A percentile compares a stretch with the other conserved stretches of the same genome.
phyloP scores from a whole-genome alignment of 2,329 filamentous ascomycete genomes.

The Penicillium aurantiogriseum region DNA sequence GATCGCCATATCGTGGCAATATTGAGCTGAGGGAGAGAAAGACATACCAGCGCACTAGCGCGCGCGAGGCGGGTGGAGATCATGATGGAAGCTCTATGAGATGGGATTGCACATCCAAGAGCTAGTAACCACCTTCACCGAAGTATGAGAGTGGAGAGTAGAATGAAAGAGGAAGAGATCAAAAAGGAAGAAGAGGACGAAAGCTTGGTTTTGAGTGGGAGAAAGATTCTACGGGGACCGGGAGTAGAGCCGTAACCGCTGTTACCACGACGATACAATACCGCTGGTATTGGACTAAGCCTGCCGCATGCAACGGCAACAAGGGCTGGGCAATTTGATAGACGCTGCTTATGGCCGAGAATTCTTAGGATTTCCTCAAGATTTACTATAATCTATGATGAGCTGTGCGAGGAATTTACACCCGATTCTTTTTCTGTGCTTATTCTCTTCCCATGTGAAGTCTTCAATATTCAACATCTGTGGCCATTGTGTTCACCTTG shows the following conservation, averaged over 20 bases:
- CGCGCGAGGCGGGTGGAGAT: slow-evolving; percentile 49
- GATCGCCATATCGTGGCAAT: neutral
- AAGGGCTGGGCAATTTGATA: slow-evolving; percentile 18
- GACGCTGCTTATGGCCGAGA: neutral
- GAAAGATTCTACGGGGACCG: slow-evolving; percentile 38
- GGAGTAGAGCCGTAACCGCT: slow-evolving; percentile 39
- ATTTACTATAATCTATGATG: neutral
- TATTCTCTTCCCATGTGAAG: neutral
- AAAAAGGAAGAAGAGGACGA: slow-evolving; percentile 39
- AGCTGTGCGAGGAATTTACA: too few species aligned
- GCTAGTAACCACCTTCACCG: slow-evolving; percentile 38
- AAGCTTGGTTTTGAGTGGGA: slow-evolving; percentile 43
- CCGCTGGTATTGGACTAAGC: slow-evolving; percentile 23
- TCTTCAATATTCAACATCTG: neutral
- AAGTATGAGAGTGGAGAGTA: slow-evolving; percentile 34
- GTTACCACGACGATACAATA: slow-evolving; percentile 36
- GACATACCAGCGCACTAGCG: slow-evolving; percentile 49
- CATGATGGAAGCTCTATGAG: slow-evolving; percentile 46
- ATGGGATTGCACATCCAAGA: slow-evolving; percentile 42
- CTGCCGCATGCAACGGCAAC: slow-evolving; percentile 34
- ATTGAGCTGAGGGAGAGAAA: slow-evolving; percentile 5
- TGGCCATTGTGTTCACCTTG: neutral
- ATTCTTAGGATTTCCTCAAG: neutral
- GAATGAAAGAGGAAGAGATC: slow-evolving; percentile 36
- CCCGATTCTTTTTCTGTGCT: neutral